Evolutionary conservation across 2,329 filamentous ascomycete species (phyloP).

Genomic region (Neoarthrinium moseri): DNA sequence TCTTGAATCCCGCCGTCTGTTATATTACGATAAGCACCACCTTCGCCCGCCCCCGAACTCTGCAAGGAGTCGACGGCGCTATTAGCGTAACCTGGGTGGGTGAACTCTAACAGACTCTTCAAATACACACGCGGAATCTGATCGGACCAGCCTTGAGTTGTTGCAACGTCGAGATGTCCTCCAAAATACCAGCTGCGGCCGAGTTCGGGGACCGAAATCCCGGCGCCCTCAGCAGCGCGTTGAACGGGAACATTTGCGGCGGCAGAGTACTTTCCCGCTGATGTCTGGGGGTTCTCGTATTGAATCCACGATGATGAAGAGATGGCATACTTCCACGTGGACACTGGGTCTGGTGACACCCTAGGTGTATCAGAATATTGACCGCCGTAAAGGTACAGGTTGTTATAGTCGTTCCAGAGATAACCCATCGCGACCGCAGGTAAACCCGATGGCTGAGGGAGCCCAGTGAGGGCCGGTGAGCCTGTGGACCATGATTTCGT

Average conservation of each 20-base stretch:
- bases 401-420: slow-evolving; percentile 71
- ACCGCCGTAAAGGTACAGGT: slow-evolving; percentile 72
- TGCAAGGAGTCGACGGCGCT: slow-evolving; percentile 56
- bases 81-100: slow-evolving; percentile 69
- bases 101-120: slow-evolving; percentile 74
- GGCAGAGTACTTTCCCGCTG: slow-evolving; percentile 61
- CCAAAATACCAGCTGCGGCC: slow-evolving; percentile 78
- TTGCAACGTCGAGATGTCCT: slow-evolving; percentile 65
- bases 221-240: slow-evolving; percentile 71
- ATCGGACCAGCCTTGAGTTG: slow-evolving; percentile 65
- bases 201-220: slow-evolving; percentile 66
- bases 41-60: slow-evolving; percentile 54
- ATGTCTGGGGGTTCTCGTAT: slow-evolving; percentile 59
- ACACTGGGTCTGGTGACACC: slow-evolving; percentile 54
- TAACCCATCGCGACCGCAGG: slow-evolving; percentile 72
- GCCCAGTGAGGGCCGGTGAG: slow-evolving; percentile 60
- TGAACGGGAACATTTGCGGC: slow-evolving; percentile 57
- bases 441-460: slow-evolving; percentile 65
- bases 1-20: slow-evolving; percentile 69
- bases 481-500: slow-evolving; percentile 69
- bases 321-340: slow-evolving; percentile 71
- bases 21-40: slow-evolving; percentile 71
- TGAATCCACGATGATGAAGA: slow-evolving; percentile 59
- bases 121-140: slow-evolving; percentile 65
- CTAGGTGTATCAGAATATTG: slow-evolving; percentile 66